phyloP scores from a whole-genome alignment of 164 flowering plant genomes.

The Stephania yunnanensis region DNA sequence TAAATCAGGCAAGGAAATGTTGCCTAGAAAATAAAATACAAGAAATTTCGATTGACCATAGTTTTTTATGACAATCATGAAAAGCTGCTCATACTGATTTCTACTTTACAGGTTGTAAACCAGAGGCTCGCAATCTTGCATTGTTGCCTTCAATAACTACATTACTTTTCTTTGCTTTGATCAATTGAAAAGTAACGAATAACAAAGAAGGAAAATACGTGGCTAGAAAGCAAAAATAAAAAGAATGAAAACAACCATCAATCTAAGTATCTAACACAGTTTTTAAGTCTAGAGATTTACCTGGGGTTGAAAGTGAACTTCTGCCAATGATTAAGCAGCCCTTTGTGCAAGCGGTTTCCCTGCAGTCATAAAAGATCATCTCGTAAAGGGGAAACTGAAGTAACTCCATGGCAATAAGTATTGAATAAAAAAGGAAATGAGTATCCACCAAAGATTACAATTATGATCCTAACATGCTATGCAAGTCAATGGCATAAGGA shows the following conservation, averaged over 20 bases:
- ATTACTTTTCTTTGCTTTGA: neutral
- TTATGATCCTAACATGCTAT: slow-evolving; percentile 1
- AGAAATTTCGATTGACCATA: neutral
- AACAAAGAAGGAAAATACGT: neutral
- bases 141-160: neutral
- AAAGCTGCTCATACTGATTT: neutral
- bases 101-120: neutral
- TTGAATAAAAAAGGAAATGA: slow-evolving; percentile 3
- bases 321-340: too few species aligned
- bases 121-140: neutral
- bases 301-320: slow-evolving; percentile 81
- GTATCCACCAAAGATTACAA: neutral
- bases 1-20: neutral
- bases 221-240: neutral
- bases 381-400: slow-evolving; percentile 8
- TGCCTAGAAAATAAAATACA: neutral
- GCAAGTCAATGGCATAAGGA: too few species aligned
- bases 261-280: neutral
- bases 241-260: neutral
- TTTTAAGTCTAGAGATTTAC: slow-evolving; percentile 27
- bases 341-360: too few species aligned
- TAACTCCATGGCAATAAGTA: neutral
- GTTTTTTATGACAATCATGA: neutral
- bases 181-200: neutral
- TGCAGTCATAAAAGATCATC: slow-evolving; percentile 11